Percentiles rank a stretch among this genome's conserved stretches.
Evolutionary conservation across 352 stramenopile species (phyloP).

Genomic region (Stephanocyclus meneghinianus): DNA sequence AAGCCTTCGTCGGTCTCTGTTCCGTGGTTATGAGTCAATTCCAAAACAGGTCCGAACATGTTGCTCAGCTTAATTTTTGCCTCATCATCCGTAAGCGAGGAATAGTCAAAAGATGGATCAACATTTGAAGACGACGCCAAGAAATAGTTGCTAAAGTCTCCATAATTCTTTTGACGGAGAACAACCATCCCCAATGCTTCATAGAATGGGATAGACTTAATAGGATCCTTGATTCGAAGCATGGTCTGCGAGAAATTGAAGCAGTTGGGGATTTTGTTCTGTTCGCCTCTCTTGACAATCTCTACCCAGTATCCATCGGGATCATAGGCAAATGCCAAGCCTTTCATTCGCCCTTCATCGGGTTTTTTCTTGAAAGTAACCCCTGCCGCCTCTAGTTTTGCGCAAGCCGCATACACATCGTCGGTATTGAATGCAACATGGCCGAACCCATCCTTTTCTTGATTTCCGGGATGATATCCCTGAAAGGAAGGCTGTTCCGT

Average conservation of each 20-base stretch:
- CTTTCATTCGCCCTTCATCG: constrained; percentile 86
- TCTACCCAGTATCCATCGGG: constrained; percentile 87
- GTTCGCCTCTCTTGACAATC: constrained; percentile 63
- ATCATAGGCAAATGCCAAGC: constrained; percentile 86
- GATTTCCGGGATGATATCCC: constrained; percentile 84
- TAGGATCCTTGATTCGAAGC: constrained; percentile 87
- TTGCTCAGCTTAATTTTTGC: constrained; percentile 37
- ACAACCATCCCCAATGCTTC: constrained; percentile 87
- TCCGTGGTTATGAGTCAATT: constrained; percentile 90
- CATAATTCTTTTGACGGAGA: constrained; percentile 83
- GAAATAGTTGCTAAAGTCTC: constrained; percentile 89
- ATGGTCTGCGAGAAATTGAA: constrained; percentile 88
- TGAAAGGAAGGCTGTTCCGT: constrained; percentile 73
- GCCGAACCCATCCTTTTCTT: constrained; percentile 88
- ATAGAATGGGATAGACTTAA: constrained; percentile 87
- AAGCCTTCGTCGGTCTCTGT: constrained; percentile 86
- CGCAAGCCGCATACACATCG: constrained; percentile 86
- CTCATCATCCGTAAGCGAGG: constrained; percentile 49
- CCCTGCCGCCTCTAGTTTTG: constrained; percentile 80
- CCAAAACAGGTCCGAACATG: constrained; percentile 79
- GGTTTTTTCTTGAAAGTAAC: constrained; percentile 90
- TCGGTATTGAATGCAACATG: constrained; percentile 85
- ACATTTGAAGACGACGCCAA: constrained; percentile 75
- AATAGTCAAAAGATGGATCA: constrained; percentile 48
- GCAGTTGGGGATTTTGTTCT: constrained; percentile 64